Percentiles rank a stretch among this genome's conserved stretches.
These are phyloP conservation scores for Zygoascus hellenicus DNA, from an alignment of 1,139 yeast genomes.

Conservation along the genomic window DNA sequence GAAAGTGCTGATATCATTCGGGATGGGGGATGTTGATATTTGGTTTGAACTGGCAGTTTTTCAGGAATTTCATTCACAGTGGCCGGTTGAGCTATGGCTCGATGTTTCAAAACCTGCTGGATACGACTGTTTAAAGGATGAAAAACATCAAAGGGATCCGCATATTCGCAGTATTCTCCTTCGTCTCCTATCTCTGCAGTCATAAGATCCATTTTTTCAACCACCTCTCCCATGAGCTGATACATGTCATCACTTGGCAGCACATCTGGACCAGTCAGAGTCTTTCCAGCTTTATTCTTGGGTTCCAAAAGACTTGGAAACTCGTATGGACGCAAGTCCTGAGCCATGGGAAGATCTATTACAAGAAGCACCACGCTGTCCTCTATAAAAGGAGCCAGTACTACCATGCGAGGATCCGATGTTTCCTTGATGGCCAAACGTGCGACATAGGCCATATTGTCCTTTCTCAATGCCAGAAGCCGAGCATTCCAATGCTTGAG, in stretches of 20 bases:
- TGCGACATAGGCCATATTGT: slow-evolving; percentile 51
- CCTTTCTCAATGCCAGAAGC: slow-evolving; percentile 47
- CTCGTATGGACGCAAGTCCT: slow-evolving; percentile 63
- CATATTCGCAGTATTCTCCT: slow-evolving; percentile 18
- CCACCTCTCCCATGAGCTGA: slow-evolving; percentile 37
- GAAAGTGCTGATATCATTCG: slow-evolving; percentile 16
- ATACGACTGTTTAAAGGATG: slow-evolving; percentile 32
- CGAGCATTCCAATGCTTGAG: slow-evolving; percentile 47
- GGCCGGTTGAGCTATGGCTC: slow-evolving; percentile 26
- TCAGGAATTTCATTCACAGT: slow-evolving; percentile 20
- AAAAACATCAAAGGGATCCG: slow-evolving; percentile 22
- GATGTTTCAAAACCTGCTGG: slow-evolving; percentile 28
- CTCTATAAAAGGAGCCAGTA: slow-evolving; percentile 46
- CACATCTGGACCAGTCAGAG: slow-evolving; percentile 1
- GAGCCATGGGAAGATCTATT: slow-evolving; percentile 63
- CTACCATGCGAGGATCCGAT: slow-evolving; percentile 45
- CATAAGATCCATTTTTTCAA: slow-evolving; percentile 38
- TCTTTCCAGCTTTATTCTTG: slow-evolving; percentile 34
- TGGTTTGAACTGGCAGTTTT: slow-evolving; percentile 19
- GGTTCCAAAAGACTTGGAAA: slow-evolving; percentile 49
- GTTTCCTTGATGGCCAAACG: slow-evolving; percentile 53
- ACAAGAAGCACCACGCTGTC: slow-evolving; percentile 31
- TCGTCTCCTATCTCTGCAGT: slow-evolving; percentile 17
- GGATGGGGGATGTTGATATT: slow-evolving; percentile 20
- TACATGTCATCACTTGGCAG: slow-evolving; percentile 35